Conservation (phyloP, 176 grass and related monocot genomes). For the Neostapfia colusana region DNA sequence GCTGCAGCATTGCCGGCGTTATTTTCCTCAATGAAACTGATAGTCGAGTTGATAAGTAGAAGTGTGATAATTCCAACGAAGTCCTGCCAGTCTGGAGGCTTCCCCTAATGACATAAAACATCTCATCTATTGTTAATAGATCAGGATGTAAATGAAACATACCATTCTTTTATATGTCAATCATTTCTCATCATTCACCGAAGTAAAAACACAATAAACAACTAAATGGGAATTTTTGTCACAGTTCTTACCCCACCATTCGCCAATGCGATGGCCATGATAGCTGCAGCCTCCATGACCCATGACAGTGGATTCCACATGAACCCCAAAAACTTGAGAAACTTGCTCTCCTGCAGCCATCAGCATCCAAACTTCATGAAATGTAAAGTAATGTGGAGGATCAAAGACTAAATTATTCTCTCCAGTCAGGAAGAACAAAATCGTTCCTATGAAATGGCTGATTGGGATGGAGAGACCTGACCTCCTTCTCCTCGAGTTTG, state of each 20-base stretch:
- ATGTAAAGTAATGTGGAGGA: background rate
- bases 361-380: background rate
- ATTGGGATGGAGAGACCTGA: background rate
- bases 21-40: slow-evolving; percentile 80
- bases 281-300: slow-evolving; percentile 78
- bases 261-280: slow-evolving; percentile 74
- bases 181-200: background rate
- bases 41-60: slow-evolving; percentile 18
- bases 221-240: background rate
- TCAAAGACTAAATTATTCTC: too few species aligned
- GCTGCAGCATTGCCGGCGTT: slow-evolving; percentile 73
- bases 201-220: background rate
- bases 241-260: slow-evolving; percentile 60
- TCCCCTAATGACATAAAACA: background rate
- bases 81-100: too few species aligned
- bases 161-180: too few species aligned
- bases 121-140: too few species aligned
- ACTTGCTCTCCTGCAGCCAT: slow-evolving; percentile 67
- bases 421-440: background rate
- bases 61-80: too few species aligned
- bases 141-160: too few species aligned
- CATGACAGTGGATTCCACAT: slow-evolving; percentile 85
- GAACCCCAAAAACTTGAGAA: slow-evolving; percentile 71
- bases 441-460: background rate
- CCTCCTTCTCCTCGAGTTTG: too few species aligned